Percentiles rank a stretch among this genome's conserved stretches.
These are phyloP conservation scores for Calonectria honghensis DNA, from an alignment of 2,329 filamentous ascomycete species.

Conservation along the genomic window DNA sequence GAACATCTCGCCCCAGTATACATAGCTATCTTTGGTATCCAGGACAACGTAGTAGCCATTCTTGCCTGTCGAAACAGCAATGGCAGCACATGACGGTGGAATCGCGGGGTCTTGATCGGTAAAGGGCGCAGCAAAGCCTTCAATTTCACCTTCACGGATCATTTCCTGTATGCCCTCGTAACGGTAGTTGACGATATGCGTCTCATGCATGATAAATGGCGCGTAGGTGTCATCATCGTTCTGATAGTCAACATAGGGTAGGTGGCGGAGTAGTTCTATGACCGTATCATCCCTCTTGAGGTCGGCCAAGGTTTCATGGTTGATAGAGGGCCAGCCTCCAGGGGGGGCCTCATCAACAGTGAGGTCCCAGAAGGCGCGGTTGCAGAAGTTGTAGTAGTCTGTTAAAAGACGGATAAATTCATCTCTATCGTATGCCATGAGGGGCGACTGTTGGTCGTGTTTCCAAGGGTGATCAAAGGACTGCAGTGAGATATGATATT, in stretches of 20 bases:
- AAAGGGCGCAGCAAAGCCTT: conserved; percentile 14
- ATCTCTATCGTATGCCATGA: conserved; percentile 25
- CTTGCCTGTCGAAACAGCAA: conserved; percentile 31
- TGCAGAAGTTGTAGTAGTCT: conserved; percentile 47
- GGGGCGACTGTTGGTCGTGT: neutral
- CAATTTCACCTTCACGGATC: conserved; percentile 6
- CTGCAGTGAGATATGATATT: neutral
- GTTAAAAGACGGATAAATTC: conserved; percentile 46
- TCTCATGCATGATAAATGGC: conserved; percentile 2
- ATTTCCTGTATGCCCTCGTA: neutral
- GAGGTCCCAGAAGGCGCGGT: conserved; percentile 42
- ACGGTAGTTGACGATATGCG: conserved; percentile 12
- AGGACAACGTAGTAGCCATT: conserved; percentile 41
- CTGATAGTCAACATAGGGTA: conserved; percentile 39
- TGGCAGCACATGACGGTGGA: conserved; percentile 39
- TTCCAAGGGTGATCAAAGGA: conserved; percentile 3
- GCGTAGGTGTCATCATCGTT: neutral
- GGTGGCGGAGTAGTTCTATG: conserved; percentile 43
- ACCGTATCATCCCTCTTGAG: conserved; percentile 37
- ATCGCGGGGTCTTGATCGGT: conserved; percentile 5
- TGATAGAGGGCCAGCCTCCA: conserved; percentile 44
- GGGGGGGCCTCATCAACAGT: conserved; percentile 29
- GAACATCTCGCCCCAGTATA: conserved; percentile 40
- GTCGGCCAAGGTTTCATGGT: conserved; percentile 33
- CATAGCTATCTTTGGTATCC: conserved; percentile 41